These are phyloP conservation scores for rapeseed (Brassica napus) DNA, from an alignment of 345 rosid species.

Conservation along the genomic window Da-Ae NC_063451.1:35138501-35139000, in stretches of 20 bases:
- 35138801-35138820: conserved; percentile 36
- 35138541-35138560: conserved; percentile 37
- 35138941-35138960: conserved; percentile 8
- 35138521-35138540: conserved; percentile 13
- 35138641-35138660: conserved; percentile 46
- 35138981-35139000: neutral
- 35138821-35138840: neutral
- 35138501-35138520: conserved; percentile 26
- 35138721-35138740: conserved; percentile 71
- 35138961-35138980: neutral
- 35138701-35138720: conserved; percentile 61
- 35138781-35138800: conserved; percentile 58
- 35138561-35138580: conserved; percentile 31
- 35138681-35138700: conserved; percentile 57
- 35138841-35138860: conserved; percentile 21
- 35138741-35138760: conserved; percentile 46
- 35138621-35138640: conserved; percentile 54
- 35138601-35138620: conserved; percentile 61
- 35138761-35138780: conserved; percentile 58
- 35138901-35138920: conserved; percentile 1
- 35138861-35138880: conserved; percentile 11
- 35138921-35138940: conserved; percentile 20
- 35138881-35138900: conserved; percentile 22
- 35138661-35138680: conserved; percentile 78
- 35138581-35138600: conserved; percentile 26